phyloP scores from a whole-genome alignment of 1,284 basidiomycete species.

The Puccinia horiana region DNA sequence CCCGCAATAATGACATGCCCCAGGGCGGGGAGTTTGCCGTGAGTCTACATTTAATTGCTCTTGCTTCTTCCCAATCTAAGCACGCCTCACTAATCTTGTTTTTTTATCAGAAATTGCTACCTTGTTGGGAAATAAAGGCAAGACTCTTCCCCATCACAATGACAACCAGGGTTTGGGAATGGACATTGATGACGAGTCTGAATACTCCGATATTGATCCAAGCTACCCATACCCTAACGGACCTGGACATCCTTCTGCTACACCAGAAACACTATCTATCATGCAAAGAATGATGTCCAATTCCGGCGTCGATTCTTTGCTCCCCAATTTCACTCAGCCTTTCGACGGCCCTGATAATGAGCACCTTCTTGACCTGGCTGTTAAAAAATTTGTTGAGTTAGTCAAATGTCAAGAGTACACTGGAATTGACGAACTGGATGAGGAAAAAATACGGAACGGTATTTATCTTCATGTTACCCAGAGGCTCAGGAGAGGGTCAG shows the following conservation, averaged over 20 bases:
- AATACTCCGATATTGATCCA: not conserved
- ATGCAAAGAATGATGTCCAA: conserved; percentile 25
- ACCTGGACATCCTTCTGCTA: conserved; percentile 28
- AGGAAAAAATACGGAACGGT: conserved; percentile 4
- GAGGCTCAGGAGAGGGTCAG: conserved; percentile 9
- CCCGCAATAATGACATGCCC: too few relatives aligned
- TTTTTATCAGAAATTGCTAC: conserved; percentile 12
- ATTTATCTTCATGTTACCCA: conserved; percentile 19
- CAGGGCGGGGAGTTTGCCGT: too few relatives aligned
- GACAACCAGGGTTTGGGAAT: not conserved
- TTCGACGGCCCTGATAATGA: conserved; percentile 2
- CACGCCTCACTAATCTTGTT: not conserved
- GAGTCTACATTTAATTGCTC: too few relatives aligned
- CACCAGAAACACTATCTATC: conserved; percentile 4
- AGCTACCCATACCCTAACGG: conserved; percentile 27
- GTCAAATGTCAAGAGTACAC: conserved; percentile 22
- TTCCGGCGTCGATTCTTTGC: not conserved
- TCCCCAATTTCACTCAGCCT: conserved; percentile 17
- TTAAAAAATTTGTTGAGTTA: conserved; percentile 14
- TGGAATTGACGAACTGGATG: not conserved
- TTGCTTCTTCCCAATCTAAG: too few relatives aligned
- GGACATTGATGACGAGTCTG: not conserved
- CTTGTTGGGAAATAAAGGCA: not conserved
- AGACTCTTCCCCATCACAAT: conserved; percentile 16
- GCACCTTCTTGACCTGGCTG: conserved; percentile 12